A percentile compares a stretch with the other conserved stretches of the same genome.
Conservation (phyloP, 2,329 filamentous ascomycete genomes). For the Diaporthe capsici region DNA sequence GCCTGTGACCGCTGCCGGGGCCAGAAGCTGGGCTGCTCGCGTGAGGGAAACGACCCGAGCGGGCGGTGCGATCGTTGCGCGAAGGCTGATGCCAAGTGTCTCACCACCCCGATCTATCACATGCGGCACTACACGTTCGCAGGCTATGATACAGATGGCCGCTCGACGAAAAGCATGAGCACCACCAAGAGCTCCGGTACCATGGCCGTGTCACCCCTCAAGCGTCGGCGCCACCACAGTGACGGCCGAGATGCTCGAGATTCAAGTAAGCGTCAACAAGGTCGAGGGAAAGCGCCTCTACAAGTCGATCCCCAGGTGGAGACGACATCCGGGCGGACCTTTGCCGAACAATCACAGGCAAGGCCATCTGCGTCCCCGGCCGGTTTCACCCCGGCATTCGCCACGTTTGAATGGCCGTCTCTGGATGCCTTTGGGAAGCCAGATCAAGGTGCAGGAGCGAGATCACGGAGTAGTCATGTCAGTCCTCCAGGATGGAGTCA, state of each 20-base stretch:
- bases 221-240: background rate
- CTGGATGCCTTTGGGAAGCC: constrained; percentile 3
- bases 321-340: background rate
- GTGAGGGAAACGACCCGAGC: constrained; percentile 18
- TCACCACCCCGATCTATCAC: constrained; percentile 37
- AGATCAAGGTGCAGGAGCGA: background rate
- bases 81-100: constrained; percentile 31
- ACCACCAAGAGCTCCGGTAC: background rate
- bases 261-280: background rate
- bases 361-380: background rate
- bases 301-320: background rate
- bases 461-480: background rate
- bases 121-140: constrained; percentile 37
- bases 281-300: background rate
- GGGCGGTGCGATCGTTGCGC: constrained; percentile 37
- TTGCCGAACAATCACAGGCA: background rate
- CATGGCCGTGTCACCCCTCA: background rate
- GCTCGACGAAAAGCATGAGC: background rate
- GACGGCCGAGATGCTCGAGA: background rate
- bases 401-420: constrained; percentile 1
- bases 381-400: background rate
- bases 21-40: constrained; percentile 38
- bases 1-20: constrained; percentile 39
- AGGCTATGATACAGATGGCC: constrained; percentile 1
- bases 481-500: background rate